These are phyloP conservation scores for Sphagnum contortum DNA, from an alignment of 225 moss, liverwort and hornwort species.

Conservation along the genomic window DNA sequence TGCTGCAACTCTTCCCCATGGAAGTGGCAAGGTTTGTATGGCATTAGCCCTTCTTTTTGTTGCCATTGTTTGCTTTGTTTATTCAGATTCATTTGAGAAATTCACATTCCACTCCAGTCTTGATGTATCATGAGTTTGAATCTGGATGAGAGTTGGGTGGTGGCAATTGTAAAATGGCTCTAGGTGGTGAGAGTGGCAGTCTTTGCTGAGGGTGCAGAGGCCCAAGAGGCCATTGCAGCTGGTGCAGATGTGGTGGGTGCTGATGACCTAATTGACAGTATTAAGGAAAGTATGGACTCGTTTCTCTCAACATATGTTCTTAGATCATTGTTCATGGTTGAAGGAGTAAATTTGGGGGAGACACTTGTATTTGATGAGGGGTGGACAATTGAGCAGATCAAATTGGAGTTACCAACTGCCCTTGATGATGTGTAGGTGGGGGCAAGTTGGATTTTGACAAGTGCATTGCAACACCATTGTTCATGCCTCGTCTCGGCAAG, in stretches of 20 bases:
- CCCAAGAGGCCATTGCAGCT: constrained; percentile 85
- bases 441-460: constrained; percentile 96
- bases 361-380: no score
- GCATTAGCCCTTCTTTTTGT: not conserved
- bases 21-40: constrained; percentile 80
- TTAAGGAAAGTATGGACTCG: constrained; percentile 72
- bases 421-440: constrained; percentile 44
- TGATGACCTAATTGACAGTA: constrained; percentile 75
- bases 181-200: constrained; percentile 99
- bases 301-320: not conserved
- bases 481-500: constrained; percentile 97
- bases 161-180: constrained; percentile 18
- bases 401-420: no score
- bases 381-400: no score
- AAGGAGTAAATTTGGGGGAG: no score
- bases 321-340: not conserved
- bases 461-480: constrained; percentile 92
- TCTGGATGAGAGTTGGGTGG: constrained; percentile 1
- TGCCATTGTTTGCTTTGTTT: not conserved
- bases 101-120: no score
- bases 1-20: constrained; percentile 96
- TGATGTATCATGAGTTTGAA: no score
- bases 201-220: constrained; percentile 92
- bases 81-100: not conserved
- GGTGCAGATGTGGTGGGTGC: constrained; percentile 97